These are phyloP conservation scores for Limonomyces culmigenus DNA, from an alignment of 1,284 basidiomycete species.

Conservation along the genomic window DNA sequence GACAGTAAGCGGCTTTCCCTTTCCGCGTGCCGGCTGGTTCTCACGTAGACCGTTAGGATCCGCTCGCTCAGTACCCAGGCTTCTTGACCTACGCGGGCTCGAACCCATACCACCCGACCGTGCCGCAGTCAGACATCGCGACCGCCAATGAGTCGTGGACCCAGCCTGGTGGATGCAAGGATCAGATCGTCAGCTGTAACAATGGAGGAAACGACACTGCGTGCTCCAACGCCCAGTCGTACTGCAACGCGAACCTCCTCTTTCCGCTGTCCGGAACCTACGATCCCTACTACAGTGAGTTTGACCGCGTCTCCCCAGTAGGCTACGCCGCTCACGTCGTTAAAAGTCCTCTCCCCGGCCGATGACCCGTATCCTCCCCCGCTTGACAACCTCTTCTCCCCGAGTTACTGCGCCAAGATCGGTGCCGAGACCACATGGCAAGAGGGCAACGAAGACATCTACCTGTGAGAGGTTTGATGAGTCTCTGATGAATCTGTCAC, in stretches of 20 bases:
- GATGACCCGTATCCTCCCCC: slow-evolving; percentile 42
- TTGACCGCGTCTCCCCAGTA: too few relatives aligned
- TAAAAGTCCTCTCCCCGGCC: slow-evolving; percentile 24
- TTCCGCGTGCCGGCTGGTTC: too few relatives aligned
- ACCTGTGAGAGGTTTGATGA: too few relatives aligned
- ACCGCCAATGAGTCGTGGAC: slow-evolving; percentile 27
- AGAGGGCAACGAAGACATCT: slow-evolving; percentile 24
- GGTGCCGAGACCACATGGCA: slow-evolving; percentile 17
- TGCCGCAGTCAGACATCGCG: slow-evolving; percentile 20
- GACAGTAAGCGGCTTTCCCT: too few relatives aligned
- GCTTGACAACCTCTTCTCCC: too few relatives aligned
- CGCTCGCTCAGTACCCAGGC: slow-evolving; percentile 38
- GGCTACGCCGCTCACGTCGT: too few relatives aligned
- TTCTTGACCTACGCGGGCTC: slow-evolving; percentile 34
- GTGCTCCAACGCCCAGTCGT: slow-evolving; percentile 35
- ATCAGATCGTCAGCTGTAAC: slow-evolving; percentile 34
- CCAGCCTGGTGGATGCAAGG: slow-evolving; percentile 27
- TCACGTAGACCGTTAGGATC: too few relatives aligned
- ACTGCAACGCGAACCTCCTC: slow-evolving; percentile 37
- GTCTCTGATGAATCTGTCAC: too few relatives aligned
- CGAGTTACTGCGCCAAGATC: slow-evolving; percentile 4
- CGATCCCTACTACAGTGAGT: slow-evolving; percentile 39
- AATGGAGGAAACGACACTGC: slow-evolving; percentile 24
- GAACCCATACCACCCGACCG: slow-evolving; percentile 39
- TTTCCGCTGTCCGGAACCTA: slow-evolving; percentile 28